phyloP scores from a whole-genome alignment of 192 early-diverging fungal genomes.

The Coemansia sp. region DNA sequence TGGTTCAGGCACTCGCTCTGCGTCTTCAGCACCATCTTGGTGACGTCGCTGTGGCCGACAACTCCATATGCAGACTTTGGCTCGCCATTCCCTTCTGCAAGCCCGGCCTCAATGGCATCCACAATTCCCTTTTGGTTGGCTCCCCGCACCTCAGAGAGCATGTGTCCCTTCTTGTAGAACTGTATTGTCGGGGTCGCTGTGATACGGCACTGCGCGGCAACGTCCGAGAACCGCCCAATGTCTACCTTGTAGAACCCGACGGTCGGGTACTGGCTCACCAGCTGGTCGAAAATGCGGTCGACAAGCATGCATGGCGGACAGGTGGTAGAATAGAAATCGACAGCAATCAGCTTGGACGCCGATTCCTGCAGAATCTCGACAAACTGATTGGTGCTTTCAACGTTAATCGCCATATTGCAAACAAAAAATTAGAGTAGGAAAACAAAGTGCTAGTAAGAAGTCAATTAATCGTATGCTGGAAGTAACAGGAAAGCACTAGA shows the following conservation, averaged over 20 bases:
- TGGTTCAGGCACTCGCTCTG: constrained; percentile 88
- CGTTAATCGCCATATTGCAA: constrained; percentile 37
- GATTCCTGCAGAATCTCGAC: constrained; percentile 46
- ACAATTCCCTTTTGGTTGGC: constrained; percentile 74
- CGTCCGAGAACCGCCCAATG: constrained; percentile 31
- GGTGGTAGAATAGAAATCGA: constrained; percentile 47
- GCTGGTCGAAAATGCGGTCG: constrained; percentile 23
- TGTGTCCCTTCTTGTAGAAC: constrained; percentile 72
- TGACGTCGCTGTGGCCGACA: constrained; percentile 60
- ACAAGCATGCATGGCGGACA: constrained; percentile 49
- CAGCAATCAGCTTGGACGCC: constrained; percentile 39
- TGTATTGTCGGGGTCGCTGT: constrained; percentile 50
- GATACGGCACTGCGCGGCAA: constrained; percentile 38
- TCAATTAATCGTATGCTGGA: no score
- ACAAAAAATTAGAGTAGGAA: background rate
- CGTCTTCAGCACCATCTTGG: constrained; percentile 62
- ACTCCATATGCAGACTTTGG: constrained; percentile 48
- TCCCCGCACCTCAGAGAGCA: constrained; percentile 76
- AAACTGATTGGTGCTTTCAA: constrained; percentile 45
- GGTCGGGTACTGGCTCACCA: constrained; percentile 22
- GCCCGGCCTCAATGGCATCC: constrained; percentile 56
- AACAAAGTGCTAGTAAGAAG: background rate
- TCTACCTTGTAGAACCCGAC: constrained; percentile 54
- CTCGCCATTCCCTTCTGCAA: constrained; percentile 19
- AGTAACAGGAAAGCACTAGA: background rate